Evolutionary conservation across 1,284 basidiomycete species (phyloP).

Genomic region (Ustilago lituana): DNA sequence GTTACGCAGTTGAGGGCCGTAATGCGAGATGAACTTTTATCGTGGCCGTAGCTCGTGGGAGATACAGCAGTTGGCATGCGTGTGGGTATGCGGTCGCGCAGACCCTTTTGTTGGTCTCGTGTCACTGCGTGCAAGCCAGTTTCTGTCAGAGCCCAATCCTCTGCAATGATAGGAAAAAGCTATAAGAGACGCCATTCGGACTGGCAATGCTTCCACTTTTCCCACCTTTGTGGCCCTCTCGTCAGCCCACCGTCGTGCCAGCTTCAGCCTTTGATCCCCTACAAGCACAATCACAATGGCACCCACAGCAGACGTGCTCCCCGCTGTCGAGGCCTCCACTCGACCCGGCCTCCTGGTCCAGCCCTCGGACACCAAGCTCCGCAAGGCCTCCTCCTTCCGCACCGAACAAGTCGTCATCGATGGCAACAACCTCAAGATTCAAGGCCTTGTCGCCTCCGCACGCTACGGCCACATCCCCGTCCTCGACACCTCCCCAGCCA

Average conservation of each 20-base stretch:
- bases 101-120: too few relatives aligned
- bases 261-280: too few relatives aligned
- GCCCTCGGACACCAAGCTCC: constrained; percentile 36
- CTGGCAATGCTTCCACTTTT: too few relatives aligned
- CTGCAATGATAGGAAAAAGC: too few relatives aligned
- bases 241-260: too few relatives aligned
- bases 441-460: constrained; percentile 52
- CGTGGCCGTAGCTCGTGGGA: too few relatives aligned
- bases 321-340: constrained; percentile 9
- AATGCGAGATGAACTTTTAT: too few relatives aligned
- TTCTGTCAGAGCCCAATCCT: too few relatives aligned
- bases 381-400: constrained; percentile 45
- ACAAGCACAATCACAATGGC: constrained; percentile 17
- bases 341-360: constrained; percentile 31
- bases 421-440: constrained; percentile 48
- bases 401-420: constrained; percentile 54
- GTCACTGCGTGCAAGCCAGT: too few relatives aligned
- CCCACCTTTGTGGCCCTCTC: too few relatives aligned
- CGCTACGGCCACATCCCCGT: constrained; percentile 51
- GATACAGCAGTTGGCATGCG: background rate
- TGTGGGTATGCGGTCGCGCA: background rate
- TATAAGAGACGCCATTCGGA: too few relatives aligned
- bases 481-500: constrained; percentile 44
- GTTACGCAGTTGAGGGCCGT: too few relatives aligned
- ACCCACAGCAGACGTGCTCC: constrained; percentile 38